Percentiles rank a stretch among this genome's conserved stretches.
Conservation (phyloP, 352 stramenopile species). For the Aphanomyces cochlioides region DNA sequence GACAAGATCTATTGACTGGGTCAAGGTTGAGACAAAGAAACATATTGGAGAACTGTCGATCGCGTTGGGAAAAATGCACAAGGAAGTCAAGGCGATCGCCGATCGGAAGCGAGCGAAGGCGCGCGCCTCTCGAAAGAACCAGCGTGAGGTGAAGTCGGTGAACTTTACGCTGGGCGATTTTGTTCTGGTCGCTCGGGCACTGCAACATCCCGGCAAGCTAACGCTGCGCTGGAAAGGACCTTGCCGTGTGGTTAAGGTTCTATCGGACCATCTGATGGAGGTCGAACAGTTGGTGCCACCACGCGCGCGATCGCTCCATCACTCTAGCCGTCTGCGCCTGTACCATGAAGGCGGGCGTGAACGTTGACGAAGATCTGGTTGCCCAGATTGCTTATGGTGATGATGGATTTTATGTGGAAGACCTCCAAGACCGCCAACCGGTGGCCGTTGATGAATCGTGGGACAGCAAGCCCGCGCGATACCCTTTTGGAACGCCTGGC, state of each 20-base stretch:
- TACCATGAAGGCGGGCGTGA: constrained; percentile 27
- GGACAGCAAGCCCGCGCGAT: no score
- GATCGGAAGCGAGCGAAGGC: neutral
- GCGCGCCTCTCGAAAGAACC: neutral
- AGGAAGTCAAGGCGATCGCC: neutral
- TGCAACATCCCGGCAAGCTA: neutral
- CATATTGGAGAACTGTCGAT: constrained; percentile 14
- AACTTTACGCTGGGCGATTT: neutral
- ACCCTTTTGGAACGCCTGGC: no score
- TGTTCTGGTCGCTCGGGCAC: neutral
- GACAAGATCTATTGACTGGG: neutral
- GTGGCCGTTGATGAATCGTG: no score
- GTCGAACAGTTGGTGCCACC: constrained; percentile 29
- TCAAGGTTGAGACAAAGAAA: neutral
- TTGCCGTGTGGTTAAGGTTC: neutral
- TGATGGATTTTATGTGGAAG: constrained; percentile 24
- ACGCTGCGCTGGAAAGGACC: neutral
- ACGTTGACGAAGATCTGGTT: constrained; percentile 20
- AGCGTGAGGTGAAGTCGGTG: neutral
- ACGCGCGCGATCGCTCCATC: constrained; percentile 14
- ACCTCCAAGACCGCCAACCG: no score
- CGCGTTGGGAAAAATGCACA: constrained; percentile 27
- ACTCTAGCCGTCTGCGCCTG: constrained; percentile 2
- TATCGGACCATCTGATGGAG: constrained; percentile 25
- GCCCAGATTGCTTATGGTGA: constrained; percentile 25